Evolutionary conservation across 345 rosid species (phyloP), one percentile per base, ranked within the genome.

Genomic region (Orychophragmus violaceus): DNA sequence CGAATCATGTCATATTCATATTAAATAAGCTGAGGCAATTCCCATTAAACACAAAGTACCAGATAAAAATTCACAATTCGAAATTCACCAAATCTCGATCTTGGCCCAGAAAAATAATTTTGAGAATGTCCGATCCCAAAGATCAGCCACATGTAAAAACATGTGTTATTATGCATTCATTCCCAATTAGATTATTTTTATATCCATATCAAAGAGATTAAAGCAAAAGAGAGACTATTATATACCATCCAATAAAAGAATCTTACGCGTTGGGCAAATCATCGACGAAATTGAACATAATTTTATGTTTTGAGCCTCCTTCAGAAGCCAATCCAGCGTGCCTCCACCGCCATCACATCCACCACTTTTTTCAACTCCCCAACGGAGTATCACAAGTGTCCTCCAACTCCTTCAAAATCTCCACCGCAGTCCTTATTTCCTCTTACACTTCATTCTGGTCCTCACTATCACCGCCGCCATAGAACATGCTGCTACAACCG

Each of bases 271-370:
- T 68, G 11, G 79, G 98, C 10, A 92, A 84, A 69, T 56, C 80
- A 79, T 87, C 88, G 27, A 87, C 95, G 68, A 66, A 86, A 65
- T 96, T 83, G 72, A 89, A 91, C 74, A 92, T 71, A 97, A 92
- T 92, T 81, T 87, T 90, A 75, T 89, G 97, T 86, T 89, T 92
- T 7, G 98, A 89, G 36, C 96, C 98, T 19, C 96, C 98, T 78
- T 92, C 98, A 28, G 98, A 92, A 36, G 95, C 96, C 80, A 92
- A 86, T 0, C 98, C 98, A 67, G 97, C 96, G 74, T 92, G 95
- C 98, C 90, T 93, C 98, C 25, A 90, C 91, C 6, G 91, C 90
- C 96, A 93, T 83, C 23, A 90, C 97, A 63, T 88, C 97, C 8
- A 87, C 90, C 21, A 93, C 90, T 65, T 87, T 91, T 66, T 80